Percentiles rank a stretch among this genome's conserved stretches.
These are phyloP conservation scores for Curvularia sp. DNA, from an alignment of 2,329 filamentous ascomycete species.

Conservation along the genomic window DNA sequence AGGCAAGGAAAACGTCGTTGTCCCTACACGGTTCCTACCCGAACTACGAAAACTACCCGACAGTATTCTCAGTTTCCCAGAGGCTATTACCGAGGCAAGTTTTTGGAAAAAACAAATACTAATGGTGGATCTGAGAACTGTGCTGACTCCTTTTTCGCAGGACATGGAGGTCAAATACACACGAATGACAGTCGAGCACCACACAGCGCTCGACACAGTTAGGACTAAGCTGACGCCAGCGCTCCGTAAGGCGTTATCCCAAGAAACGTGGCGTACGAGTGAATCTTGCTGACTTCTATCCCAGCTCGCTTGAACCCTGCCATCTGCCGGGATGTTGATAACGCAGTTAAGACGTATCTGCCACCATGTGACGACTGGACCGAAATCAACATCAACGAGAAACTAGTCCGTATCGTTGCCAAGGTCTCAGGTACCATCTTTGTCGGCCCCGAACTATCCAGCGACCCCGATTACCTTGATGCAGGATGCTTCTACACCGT, in stretches of 20 bases:
- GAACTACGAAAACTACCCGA: constrained; percentile 46
- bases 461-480: constrained; percentile 41
- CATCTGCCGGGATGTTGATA: constrained; percentile 42
- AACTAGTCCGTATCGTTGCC: constrained; percentile 42
- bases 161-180: constrained; percentile 44
- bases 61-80: constrained; percentile 42
- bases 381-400: constrained; percentile 35
- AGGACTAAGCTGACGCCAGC: constrained; percentile 46
- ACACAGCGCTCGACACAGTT: constrained; percentile 30
- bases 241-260: constrained; percentile 32
- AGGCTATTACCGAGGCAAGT: constrained; percentile 33
- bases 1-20: constrained; percentile 37
- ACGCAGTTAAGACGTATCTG: constrained; percentile 35
- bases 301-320: constrained; percentile 40
- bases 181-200: constrained; percentile 27
- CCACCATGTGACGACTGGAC: constrained; percentile 45
- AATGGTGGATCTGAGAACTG: not conserved
- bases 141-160: constrained; percentile 26
- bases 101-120: not conserved
- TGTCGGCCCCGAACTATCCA: constrained; percentile 41
- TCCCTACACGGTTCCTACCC: constrained; percentile 38
- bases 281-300: constrained; percentile 17
- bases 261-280: not conserved
- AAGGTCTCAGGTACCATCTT: constrained; percentile 46
- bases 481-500: constrained; percentile 41